A percentile compares a stretch with the other conserved stretches of the same genome.
phyloP scores from a whole-genome alignment of 148 eudicot species.

The Nepenthes gracilis region DNA sequence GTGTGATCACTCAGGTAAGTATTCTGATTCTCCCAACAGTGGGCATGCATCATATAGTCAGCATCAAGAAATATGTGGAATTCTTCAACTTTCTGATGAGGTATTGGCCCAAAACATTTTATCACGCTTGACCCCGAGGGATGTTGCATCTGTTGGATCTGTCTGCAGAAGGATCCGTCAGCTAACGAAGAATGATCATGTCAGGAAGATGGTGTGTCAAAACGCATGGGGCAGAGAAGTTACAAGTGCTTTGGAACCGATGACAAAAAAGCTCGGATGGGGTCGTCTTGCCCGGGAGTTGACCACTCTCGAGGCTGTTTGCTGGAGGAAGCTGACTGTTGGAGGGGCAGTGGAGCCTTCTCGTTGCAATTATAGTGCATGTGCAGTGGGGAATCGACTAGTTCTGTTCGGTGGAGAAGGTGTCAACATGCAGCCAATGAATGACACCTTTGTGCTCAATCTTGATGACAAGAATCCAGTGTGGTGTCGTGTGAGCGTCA shows the following conservation, averaged over 20 bases:
- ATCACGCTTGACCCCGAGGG: conserved; percentile 77
- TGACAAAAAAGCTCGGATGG: conserved; percentile 75
- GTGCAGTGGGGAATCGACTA: conserved; percentile 80
- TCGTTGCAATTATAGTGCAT: conserved; percentile 78
- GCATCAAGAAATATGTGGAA: conserved; percentile 34
- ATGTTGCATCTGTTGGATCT: conserved; percentile 77
- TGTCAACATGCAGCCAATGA: conserved; percentile 81
- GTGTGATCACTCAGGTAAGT: conserved; percentile 16
- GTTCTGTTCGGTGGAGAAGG: conserved; percentile 93
- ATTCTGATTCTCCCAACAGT: conserved; percentile 13
- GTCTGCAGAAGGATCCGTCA: conserved; percentile 55
- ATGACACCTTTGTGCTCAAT: conserved; percentile 76
- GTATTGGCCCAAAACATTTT: conserved; percentile 72
- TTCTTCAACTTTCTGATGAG: conserved; percentile 81
- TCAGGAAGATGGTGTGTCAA: conserved; percentile 85
- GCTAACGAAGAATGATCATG: conserved; percentile 68
- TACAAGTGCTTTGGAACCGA: conserved; percentile 51
- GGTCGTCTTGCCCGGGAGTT: conserved; percentile 82
- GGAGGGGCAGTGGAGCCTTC: conserved; percentile 83
- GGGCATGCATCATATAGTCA: conserved; percentile 8
- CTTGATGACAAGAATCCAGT: conserved; percentile 60
- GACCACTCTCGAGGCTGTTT: conserved; percentile 76
- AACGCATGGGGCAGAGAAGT: conserved; percentile 86
- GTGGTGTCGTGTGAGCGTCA: conserved; percentile 60
- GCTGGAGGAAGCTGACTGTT: conserved; percentile 72